phyloP scores from a whole-genome alignment of 2,329 filamentous ascomycete species.

The Cladosporium halotolerans region DNA sequence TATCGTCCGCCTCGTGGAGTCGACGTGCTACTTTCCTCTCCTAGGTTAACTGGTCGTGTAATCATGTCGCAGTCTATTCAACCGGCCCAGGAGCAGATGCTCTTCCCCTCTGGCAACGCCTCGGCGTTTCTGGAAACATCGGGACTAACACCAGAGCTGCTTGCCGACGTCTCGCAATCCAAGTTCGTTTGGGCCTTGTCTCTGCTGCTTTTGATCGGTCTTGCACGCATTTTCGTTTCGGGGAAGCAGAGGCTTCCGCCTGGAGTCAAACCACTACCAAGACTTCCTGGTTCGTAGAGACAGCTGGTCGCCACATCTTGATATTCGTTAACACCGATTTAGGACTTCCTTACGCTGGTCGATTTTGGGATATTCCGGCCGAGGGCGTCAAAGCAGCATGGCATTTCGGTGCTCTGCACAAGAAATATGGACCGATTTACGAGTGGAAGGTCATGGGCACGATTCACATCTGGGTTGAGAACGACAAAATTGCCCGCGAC shows the following conservation, averaged over 20 bases:
- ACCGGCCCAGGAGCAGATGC: constrained; percentile 9
- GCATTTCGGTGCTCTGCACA: constrained; percentile 31
- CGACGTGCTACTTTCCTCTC: constrained; percentile 3
- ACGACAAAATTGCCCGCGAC: constrained; percentile 30
- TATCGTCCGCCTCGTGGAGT: constrained; percentile 1
- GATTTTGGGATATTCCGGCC: constrained; percentile 29
- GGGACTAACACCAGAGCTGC: constrained; percentile 6
- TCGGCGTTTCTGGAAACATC: constrained; percentile 6
- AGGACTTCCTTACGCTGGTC: constrained; percentile 28
- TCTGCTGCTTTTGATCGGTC: constrained; percentile 11
- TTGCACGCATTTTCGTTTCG: constrained; percentile 11
- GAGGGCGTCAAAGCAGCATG: constrained; percentile 30
- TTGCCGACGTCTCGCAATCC: constrained; percentile 8
- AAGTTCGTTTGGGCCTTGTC: constrained; percentile 13
- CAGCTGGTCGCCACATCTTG: background rate
- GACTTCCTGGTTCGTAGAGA: constrained; percentile 17
- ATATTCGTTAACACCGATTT: background rate
- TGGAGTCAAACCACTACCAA: constrained; percentile 20
- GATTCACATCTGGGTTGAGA: constrained; percentile 31
- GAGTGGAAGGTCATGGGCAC: constrained; percentile 29
- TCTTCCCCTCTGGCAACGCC: constrained; percentile 9
- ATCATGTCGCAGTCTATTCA: constrained; percentile 10
- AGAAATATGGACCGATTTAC: constrained; percentile 31
- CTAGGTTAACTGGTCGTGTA: background rate
- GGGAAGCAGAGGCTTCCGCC: constrained; percentile 18